A percentile compares a stretch with the other conserved stretches of the same genome.
These are phyloP conservation scores for Schizothecium vesticola DNA, from an alignment of 495 filamentous ascomycete species.

Conservation along the genomic window DNA sequence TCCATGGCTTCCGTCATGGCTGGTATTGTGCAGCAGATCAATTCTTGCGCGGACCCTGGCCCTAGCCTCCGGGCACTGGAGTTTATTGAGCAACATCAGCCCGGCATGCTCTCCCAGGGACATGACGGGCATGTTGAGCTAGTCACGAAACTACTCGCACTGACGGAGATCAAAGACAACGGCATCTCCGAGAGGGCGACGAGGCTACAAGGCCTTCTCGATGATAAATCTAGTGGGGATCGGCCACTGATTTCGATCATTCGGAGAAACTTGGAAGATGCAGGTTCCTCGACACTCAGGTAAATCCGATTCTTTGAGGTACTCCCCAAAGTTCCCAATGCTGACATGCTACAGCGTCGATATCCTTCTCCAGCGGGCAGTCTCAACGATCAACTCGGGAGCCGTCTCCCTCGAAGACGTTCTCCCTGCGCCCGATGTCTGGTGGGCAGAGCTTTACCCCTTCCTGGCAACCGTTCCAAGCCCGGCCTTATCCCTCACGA, in stretches of 20 bases:
- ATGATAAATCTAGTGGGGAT: conserved; percentile 24
- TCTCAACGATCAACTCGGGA: conserved; percentile 17
- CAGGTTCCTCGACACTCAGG: conserved; percentile 35
- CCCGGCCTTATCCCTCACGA: conserved; percentile 64
- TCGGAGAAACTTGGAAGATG: conserved; percentile 38
- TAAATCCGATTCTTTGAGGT: conserved; percentile 19
- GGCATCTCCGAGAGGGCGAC: conserved; percentile 26
- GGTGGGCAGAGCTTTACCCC: conserved; percentile 44
- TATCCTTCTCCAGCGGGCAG: conserved; percentile 42
- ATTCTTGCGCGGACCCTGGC: conserved; percentile 5
- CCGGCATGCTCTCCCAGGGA: conserved; percentile 30
- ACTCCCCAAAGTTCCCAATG: neutral
- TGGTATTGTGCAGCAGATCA: conserved; percentile 25
- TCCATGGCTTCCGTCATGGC: conserved; percentile 22
- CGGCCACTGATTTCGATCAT: conserved; percentile 34
- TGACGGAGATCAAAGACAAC: conserved; percentile 39
- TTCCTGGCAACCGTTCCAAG: conserved; percentile 56
- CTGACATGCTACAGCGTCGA: conserved; percentile 18
- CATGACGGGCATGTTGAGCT: conserved; percentile 34
- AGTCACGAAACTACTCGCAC: conserved; percentile 38
- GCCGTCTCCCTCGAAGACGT: conserved; percentile 27
- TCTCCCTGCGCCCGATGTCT: conserved; percentile 39
- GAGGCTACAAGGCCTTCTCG: conserved; percentile 28
- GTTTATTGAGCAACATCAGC: conserved; percentile 31
- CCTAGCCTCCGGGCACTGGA: conserved; percentile 35